Base-by-base conservation (phyloP, 306 rosid genomes). In the Ochetophila trinervis region DNA sequence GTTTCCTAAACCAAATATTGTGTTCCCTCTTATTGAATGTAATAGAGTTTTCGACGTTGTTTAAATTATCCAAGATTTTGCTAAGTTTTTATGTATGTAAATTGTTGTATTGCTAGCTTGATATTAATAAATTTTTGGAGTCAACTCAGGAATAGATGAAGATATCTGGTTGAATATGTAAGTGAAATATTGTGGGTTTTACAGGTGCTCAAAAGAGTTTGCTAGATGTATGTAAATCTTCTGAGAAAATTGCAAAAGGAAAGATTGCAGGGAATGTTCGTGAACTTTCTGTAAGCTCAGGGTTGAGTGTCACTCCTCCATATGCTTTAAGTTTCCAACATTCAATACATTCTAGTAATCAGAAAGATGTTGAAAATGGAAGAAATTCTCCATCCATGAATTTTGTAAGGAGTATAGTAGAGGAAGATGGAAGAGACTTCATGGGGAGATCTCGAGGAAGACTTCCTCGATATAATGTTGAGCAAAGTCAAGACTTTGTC, bases 401-500 rank as follows among this genome's bases (percentile, higher is more conserved):
- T 74, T 85, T 80, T 68, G 96, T 87, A 6, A 87, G 91, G 73
- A 80, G 81, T 57, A 53, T 76, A 66, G 14, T 87, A 23, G 88
- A 80, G 16, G 65, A 69, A 20, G 88, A 85, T 47, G 82, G 79
- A 22, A 75, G 24, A 75, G 64, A 23, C 42, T 1, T 74, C 40
- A 18, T 17, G 59, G 58, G 57, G 48, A 34, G 53, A 73, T 18
- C 78, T 70, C 66, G 21, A 49, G 47, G 60, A 57, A 63, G 75
- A 49, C 48, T 63, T 61, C 66, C 74, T 52, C 69, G 55, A 19
- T 49, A 44, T 61, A 75, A 48, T 18, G 30, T 77, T 7, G 89
- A 80, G 82, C 75, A 63, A 3, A 86, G 79, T 72, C 89, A 86
- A 55, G 98, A 93, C 71, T 60, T 80, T 72, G 98, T 93, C 72